Evolutionary conservation across 1,139 yeast species (phyloP).

Genomic region (Blastobotrys apis): DNA sequence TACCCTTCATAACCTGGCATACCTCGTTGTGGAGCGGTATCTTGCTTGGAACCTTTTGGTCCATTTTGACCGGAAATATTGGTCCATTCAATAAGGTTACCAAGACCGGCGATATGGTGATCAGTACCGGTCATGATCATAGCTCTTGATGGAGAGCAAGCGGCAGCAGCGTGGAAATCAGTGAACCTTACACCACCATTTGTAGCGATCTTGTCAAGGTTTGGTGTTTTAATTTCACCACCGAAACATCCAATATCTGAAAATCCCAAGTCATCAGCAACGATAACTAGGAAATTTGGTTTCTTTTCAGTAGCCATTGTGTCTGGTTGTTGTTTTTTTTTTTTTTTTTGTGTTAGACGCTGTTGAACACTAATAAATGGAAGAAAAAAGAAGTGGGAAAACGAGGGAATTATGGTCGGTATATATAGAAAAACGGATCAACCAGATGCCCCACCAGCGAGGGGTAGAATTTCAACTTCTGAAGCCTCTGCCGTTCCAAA

Average conservation of each 20-base stretch:
- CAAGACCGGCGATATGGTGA: slow-evolving; percentile 57
- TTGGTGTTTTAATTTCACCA: slow-evolving; percentile 57
- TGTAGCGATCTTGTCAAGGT: slow-evolving; percentile 43
- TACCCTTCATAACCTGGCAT: slow-evolving; percentile 58
- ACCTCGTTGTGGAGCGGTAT: slow-evolving; percentile 26
- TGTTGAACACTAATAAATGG: too few relatives aligned
- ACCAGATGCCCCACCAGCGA: too few relatives aligned
- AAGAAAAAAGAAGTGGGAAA: too few relatives aligned
- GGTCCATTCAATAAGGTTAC: slow-evolving; percentile 54
- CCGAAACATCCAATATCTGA: slow-evolving; percentile 57
- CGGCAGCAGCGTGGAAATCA: slow-evolving; percentile 61
- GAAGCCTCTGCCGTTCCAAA: too few relatives aligned
- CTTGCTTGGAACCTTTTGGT: slow-evolving; percentile 13
- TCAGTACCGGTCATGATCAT: slow-evolving; percentile 61
- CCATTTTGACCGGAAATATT: slow-evolving; percentile 31
- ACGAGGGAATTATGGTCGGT: too few relatives aligned
- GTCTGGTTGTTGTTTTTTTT: too few relatives aligned
- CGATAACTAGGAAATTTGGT: slow-evolving; percentile 50
- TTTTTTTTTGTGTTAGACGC: too few relatives aligned
- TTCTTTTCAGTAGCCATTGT: slow-evolving; percentile 12
- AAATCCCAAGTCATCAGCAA: slow-evolving; percentile 61
- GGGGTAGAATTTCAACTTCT: too few relatives aligned
- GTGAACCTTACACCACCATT: slow-evolving; percentile 41
- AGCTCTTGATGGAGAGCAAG: slow-evolving; percentile 62
- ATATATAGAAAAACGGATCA: too few relatives aligned